Evolutionary conservation across 306 rosid species (phyloP).

Genomic region (Trifolium subterraneum): DNA sequence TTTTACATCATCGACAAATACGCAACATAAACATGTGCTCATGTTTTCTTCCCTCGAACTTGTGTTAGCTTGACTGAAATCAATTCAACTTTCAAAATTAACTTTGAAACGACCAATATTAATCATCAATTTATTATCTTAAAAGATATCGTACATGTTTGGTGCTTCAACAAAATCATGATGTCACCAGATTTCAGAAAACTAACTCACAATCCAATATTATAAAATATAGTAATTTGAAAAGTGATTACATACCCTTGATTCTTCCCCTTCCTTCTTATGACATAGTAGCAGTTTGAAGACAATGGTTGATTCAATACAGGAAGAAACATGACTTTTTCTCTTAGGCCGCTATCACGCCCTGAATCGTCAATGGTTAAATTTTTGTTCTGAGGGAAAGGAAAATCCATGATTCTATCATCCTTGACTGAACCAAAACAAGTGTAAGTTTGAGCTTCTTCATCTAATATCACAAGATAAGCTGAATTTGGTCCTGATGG

Average conservation of each 20-base stretch:
- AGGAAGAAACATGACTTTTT: slow-evolving; percentile 64
- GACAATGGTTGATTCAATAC: slow-evolving; percentile 61
- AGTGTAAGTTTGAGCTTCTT: slow-evolving; percentile 25
- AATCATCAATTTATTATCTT: no score
- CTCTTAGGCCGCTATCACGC: no score
- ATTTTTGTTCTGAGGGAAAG: slow-evolving; percentile 53
- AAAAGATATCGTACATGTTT: no score
- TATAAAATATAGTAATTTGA: no score
- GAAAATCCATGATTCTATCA: slow-evolving; percentile 15
- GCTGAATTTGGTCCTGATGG: no score
- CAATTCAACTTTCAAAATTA: slow-evolving; percentile 15
- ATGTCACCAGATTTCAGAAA: no score
- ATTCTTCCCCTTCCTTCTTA: slow-evolving; percentile 45
- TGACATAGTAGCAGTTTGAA: slow-evolving; percentile 60
- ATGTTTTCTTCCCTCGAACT: slow-evolving; percentile 48
- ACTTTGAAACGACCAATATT: not conserved
- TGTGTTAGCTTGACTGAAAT: slow-evolving; percentile 48
- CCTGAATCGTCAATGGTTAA: no score
- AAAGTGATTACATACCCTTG: slow-evolving; percentile 41
- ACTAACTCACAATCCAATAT: no score
- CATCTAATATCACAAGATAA: slow-evolving; percentile 41
- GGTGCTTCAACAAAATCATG: no score
- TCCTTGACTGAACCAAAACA: slow-evolving; percentile 33
- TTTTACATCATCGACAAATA: no score
- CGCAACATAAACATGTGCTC: no score